Base-by-base conservation (phyloP, 1,139 yeast species). In the Saccharomyces hybrid region DNA sequence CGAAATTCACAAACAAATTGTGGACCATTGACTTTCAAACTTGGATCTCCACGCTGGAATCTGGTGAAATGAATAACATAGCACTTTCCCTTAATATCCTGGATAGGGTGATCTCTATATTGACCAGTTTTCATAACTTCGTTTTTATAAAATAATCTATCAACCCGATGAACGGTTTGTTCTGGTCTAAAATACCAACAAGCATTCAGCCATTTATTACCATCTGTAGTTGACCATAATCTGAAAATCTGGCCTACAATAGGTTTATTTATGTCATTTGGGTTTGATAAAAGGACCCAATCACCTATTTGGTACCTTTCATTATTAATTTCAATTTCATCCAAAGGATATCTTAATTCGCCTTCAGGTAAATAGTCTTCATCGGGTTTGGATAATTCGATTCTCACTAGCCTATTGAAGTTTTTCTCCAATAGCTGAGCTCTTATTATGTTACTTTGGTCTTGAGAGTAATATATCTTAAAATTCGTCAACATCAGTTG, bases 131-230 rank as follows among this genome's bases (percentile, higher is more conserved):
- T 93, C 69, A 95, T 89, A 38, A 93, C 99, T 72, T 93, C 99
- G 66, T 93, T 90, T 63, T 85, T 89, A 70, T 87, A 88, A 69
- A 95, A 93, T 56, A 90, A 75, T 66, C 96, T 78, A 71, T 93
- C 98, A 53, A 79, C 85, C 61, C 95, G 81, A 71, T 93, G 99
- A 49, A 95, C 95, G 0, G 99, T 93, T 76, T 95, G 98, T 69
- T 93, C 98, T 0, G 99, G 96, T 57, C 98, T 83, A 66, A 89
- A 87, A 71, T 91, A 93, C 99, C 99, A 93, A 74, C 99, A 93
- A 38, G 88, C 96, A 66, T 93, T 93, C 67, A 93, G 79, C 82
- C 91, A 91, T 57, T 85, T 79, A 58, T 85, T 84, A 9, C 95
- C 95, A 65, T 90, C 96, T 53, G 81, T 80, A 5, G 76, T 71